Conservation (phyloP, 768 basidiomycete genomes). For the Mycena galopus region DNA sequence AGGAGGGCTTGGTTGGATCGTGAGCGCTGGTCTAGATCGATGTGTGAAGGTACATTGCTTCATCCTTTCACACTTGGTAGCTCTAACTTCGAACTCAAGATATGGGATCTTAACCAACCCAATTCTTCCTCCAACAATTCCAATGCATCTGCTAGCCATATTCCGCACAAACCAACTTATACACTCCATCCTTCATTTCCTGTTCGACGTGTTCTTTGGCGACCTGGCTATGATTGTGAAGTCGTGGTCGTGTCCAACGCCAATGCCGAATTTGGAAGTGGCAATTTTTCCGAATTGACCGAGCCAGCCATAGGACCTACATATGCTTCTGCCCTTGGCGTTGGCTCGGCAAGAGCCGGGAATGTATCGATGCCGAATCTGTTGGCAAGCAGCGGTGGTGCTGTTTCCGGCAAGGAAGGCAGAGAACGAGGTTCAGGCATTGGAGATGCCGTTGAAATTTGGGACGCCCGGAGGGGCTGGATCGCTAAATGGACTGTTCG, state of each 20-base stretch:
- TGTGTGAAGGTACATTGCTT: slow-evolving; percentile 72
- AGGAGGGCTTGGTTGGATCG: slow-evolving; percentile 76
- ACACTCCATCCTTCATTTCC: slow-evolving; percentile 82
- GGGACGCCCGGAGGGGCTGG: slow-evolving; percentile 88
- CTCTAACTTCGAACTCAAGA: slow-evolving; percentile 48
- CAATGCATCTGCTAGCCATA: slow-evolving; percentile 54
- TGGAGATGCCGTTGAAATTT: slow-evolving; percentile 82
- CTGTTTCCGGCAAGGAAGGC: slow-evolving; percentile 31
- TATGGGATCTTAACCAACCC: slow-evolving; percentile 78
- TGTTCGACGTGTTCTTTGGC: slow-evolving; percentile 81
- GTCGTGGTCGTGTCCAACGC: slow-evolving; percentile 79
- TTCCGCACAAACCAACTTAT: slow-evolving; percentile 75
- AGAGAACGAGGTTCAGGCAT: slow-evolving; percentile 32
- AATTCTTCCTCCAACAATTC: slow-evolving; percentile 48
- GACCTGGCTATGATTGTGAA: slow-evolving; percentile 83
- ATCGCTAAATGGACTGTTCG: slow-evolving; percentile 86
- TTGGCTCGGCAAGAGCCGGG: slow-evolving; percentile 38
- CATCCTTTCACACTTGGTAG: slow-evolving; percentile 13
- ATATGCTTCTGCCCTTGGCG: slow-evolving; percentile 26
- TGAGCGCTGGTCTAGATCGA: slow-evolving; percentile 83
- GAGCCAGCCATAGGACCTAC: slow-evolving; percentile 32
- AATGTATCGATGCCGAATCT: slow-evolving; percentile 31
- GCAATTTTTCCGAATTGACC: slow-evolving; percentile 37
- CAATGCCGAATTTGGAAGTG: slow-evolving; percentile 61
- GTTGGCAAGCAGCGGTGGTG: slow-evolving; percentile 42